These are phyloP conservation scores for Hordeum pubiflorum DNA, from an alignment of 202 grass and related monocot species.

Conservation along the genomic window DNA sequence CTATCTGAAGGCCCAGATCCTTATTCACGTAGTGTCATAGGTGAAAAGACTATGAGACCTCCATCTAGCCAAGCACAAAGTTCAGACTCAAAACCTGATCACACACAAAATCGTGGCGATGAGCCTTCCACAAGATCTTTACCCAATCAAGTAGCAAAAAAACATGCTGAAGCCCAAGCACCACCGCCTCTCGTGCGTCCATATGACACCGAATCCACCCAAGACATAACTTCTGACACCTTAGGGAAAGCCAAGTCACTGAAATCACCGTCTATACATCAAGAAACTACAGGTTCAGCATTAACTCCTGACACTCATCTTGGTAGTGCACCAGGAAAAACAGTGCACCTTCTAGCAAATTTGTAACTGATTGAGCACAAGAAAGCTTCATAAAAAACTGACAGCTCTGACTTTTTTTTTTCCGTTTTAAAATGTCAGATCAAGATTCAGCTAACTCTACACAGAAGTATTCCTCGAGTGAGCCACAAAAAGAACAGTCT, in stretches of 20 bases:
- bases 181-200: not conserved
- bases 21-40: not conserved
- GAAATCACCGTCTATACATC: not conserved
- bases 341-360: not conserved
- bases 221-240: not conserved
- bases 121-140: not conserved
- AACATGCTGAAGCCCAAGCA: not conserved
- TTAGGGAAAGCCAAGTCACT: not conserved
- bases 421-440: not conserved
- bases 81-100: not conserved
- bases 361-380: not conserved
- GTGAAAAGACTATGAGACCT: not conserved
- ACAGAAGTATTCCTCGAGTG: not conserved
- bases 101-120: not conserved
- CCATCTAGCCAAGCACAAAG: not conserved
- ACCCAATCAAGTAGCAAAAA: not conserved
- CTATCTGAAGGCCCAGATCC: not conserved
- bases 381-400: not conserved
- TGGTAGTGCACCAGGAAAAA: not conserved
- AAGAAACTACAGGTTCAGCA: not conserved
- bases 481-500: not conserved
- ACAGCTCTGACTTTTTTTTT: not conserved
- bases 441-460: slow-evolving; percentile 7
- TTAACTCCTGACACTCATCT: slow-evolving; percentile 1
- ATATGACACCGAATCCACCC: slow-evolving; percentile 5